Conservation (phyloP, 1,284 basidiomycete genomes). For the Cryptococcus sp. region DNA sequence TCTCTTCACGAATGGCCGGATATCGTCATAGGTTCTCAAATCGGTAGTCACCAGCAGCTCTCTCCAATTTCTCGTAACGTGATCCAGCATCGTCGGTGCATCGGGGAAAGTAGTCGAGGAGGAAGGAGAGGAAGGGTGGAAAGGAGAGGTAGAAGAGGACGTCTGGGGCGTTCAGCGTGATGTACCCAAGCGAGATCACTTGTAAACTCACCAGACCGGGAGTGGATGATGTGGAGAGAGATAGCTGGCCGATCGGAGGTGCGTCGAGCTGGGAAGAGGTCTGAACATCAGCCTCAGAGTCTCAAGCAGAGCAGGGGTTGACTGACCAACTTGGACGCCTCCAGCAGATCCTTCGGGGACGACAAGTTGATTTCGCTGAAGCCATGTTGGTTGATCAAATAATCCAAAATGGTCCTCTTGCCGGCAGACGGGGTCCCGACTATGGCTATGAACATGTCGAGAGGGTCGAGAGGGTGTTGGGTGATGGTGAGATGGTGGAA, state of each 20-base stretch:
- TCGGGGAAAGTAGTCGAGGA: conserved; percentile 50
- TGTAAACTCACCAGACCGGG: too few relatives aligned
- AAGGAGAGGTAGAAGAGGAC: too few relatives aligned
- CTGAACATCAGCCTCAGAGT: too few relatives aligned
- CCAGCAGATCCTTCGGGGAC: conserved; percentile 5
- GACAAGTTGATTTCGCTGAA: conserved; percentile 48
- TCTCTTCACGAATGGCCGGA: conserved; percentile 71
- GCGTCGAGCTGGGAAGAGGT: too few relatives aligned
- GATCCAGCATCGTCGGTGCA: conserved; percentile 60
- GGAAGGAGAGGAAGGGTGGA: not conserved
- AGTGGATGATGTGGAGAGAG: too few relatives aligned
- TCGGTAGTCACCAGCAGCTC: conserved; percentile 74
- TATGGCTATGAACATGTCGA: conserved; percentile 73
- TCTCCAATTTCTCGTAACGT: conserved; percentile 78
- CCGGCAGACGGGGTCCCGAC: conserved; percentile 78
- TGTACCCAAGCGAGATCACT: too few relatives aligned
- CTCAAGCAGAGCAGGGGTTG: too few relatives aligned
- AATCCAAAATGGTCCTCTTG: conserved; percentile 69
- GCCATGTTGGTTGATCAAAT: conserved; percentile 55
- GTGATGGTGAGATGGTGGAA: too few relatives aligned
- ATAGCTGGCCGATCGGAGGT: too few relatives aligned
- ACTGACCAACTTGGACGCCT: conserved; percentile 13
- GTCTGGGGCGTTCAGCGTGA: too few relatives aligned
- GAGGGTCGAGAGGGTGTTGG: too few relatives aligned
- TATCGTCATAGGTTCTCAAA: conserved; percentile 53